phyloP scores from a whole-genome alignment of 176 grass and related monocot genomes.

The Musa troglodytarum region DNA sequence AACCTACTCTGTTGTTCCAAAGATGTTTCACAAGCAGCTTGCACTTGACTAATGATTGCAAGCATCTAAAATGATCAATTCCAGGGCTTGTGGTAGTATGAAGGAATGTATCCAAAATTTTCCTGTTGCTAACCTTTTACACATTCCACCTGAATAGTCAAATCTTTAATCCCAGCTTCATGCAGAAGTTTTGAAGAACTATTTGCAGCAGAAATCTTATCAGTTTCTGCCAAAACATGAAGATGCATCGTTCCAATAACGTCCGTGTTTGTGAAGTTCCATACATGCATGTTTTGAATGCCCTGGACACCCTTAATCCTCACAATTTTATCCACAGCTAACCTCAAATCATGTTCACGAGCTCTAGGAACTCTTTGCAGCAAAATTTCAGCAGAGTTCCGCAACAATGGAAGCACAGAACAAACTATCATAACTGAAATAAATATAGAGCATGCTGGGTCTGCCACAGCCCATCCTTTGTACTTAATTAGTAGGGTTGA shows the following conservation, averaged over 20 bases:
- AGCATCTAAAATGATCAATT: neutral
- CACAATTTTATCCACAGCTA: slow-evolving; percentile 51
- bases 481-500: slow-evolving; percentile 95
- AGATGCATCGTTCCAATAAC: slow-evolving; percentile 77
- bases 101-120: neutral
- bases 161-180: slow-evolving; percentile 73
- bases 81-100: neutral
- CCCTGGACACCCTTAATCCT: slow-evolving; percentile 57
- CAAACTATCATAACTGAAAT: slow-evolving; percentile 90
- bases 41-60: neutral
- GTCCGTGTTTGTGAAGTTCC: slow-evolving; percentile 96
- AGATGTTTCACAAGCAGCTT: neutral
- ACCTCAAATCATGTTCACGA: slow-evolving; percentile 69
- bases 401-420: slow-evolving; percentile 75
- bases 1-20: neutral
- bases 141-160: slow-evolving; percentile 75
- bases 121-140: slow-evolving; percentile 26
- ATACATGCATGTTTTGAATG: slow-evolving; percentile 67
- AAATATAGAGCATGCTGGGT: slow-evolving; percentile 95
- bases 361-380: slow-evolving; percentile 82
- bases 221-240: slow-evolving; percentile 44
- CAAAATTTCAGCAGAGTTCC: slow-evolving; percentile 98
- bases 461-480: slow-evolving; percentile 87
- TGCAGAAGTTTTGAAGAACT: slow-evolving; percentile 48
- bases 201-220: slow-evolving; percentile 42